phyloP scores from a whole-genome alignment of 805 yeast species.

The Cyberlindnera galapagoensis region DNA sequence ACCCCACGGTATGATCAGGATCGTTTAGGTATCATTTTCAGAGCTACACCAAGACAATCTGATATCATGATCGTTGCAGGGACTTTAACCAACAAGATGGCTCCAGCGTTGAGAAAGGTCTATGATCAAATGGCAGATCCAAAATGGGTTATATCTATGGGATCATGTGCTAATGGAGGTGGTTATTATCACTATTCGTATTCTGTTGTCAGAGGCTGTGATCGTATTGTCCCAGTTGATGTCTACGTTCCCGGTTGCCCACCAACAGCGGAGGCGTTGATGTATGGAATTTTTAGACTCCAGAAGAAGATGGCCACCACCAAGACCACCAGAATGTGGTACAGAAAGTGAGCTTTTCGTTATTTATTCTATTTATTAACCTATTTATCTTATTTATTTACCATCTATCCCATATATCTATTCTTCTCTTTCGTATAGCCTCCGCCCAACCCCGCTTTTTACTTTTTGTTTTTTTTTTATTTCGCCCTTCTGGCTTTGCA shows the following conservation, averaged over 20 bases:
- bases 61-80: constrained; percentile 93
- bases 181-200: constrained; percentile 89
- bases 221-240: constrained; percentile 82
- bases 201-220: constrained; percentile 86
- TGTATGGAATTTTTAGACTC: constrained; percentile 85
- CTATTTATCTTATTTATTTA: constrained; percentile 1
- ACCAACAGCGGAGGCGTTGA: constrained; percentile 83
- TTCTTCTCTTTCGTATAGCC: background rate
- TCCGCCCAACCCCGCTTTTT: too few relatives aligned
- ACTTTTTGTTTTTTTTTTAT: too few relatives aligned
- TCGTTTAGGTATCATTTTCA: constrained; percentile 85
- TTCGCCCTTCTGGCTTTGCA: too few relatives aligned
- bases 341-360: constrained; percentile 40
- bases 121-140: constrained; percentile 95
- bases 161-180: constrained; percentile 91
- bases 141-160: constrained; percentile 92
- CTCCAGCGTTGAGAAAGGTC: constrained; percentile 87
- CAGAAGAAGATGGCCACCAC: constrained; percentile 87
- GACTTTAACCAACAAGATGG: constrained; percentile 87
- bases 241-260: constrained; percentile 93
- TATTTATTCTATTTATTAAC: constrained; percentile 2
- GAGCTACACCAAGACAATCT: constrained; percentile 90
- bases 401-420: constrained; percentile 1
- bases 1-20: constrained; percentile 91
- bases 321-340: constrained; percentile 80